Evolutionary conservation across 1,284 basidiomycete genomes (phyloP).

Genomic region (Cutaneotrichosporon arboriforme): DNA sequence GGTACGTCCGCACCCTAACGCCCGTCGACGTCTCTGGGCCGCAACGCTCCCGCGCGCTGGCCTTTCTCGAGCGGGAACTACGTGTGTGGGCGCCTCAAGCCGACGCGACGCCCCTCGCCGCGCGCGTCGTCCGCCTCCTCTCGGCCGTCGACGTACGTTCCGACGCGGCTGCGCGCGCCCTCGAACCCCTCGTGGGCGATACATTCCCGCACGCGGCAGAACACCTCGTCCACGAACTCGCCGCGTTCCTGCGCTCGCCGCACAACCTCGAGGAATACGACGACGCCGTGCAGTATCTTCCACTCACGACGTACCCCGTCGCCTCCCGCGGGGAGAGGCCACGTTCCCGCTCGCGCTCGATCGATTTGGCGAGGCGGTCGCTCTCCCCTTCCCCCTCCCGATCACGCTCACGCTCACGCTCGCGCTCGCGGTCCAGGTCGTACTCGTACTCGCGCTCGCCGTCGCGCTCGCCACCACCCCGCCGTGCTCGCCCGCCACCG

Average conservation of each 20-base stretch:
- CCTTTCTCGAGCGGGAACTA: conserved; percentile 75
- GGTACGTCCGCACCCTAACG: conserved; percentile 72
- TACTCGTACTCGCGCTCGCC: conserved; percentile 4
- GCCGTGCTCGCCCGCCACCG: conserved; percentile 4
- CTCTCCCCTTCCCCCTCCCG: conserved; percentile 1
- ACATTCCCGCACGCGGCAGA: conserved; percentile 64
- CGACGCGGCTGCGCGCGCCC: conserved; percentile 70
- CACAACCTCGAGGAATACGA: conserved; percentile 77
- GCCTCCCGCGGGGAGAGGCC: not conserved
- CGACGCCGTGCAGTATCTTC: conserved; percentile 58
- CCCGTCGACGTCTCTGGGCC: conserved; percentile 55
- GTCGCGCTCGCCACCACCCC: conserved; percentile 15
- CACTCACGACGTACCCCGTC: not conserved
- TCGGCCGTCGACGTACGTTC: conserved; percentile 81
- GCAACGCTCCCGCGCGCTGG: conserved; percentile 55
- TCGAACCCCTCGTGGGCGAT: conserved; percentile 68
- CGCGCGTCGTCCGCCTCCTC: conserved; percentile 75
- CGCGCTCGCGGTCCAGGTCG: not conserved
- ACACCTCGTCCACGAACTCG: conserved; percentile 85
- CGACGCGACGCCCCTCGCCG: conserved; percentile 64
- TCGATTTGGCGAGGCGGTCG: not conserved
- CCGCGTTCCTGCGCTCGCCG: conserved; percentile 75
- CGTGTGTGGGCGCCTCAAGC: conserved; percentile 69
- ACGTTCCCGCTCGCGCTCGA: not conserved
- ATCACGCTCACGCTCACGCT: not conserved